Base-by-base conservation (phyloP, 495 filamentous ascomycete genomes). In the Tetracladium setigerum region DNA sequence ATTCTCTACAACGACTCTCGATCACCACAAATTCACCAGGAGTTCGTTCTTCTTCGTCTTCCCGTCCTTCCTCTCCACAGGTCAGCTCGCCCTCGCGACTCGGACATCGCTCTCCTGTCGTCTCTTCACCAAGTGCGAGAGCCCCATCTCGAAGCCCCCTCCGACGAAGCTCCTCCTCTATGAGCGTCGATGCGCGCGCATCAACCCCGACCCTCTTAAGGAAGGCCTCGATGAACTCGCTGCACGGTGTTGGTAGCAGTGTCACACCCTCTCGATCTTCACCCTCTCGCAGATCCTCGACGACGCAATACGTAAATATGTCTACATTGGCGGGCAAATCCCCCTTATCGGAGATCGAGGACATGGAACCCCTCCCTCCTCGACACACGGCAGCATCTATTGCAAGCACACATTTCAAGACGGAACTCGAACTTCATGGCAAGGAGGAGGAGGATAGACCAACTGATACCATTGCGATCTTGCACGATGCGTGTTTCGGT, bases 401-500 rank as follows among this genome's bases (percentile, higher is more conserved):
- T 27, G 89, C 89, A 1, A 76, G 67, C 13, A 75, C 75, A 1
- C 76, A 83, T 59, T 85, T 95, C 61, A 66, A 71, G 41, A 77
- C 73, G 52, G 87, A 95, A 58, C 60, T 92, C 1, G 73, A 75
- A 4, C 53, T 74, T 13, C 83, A 90, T 53, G 71, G 81, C 37
- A 64, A 68, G 18, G 62, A 63, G 7, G 69, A 75, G 34, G 57
- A 72, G 10, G 56, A 64, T 9, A 50, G 62, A 14, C 60, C 57
- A 34, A 66, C 84, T 17, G 80, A 86, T 55, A 87, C 87, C 0
- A 62, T 91, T 2, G 89, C 95, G 9, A 74, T 98, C 27, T 59
- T 97, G 4, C 87, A 97, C 48, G 94, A 98, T 63, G 81, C 83
- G 41, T 95, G 91, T 67, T 98, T 96, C 55, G 89, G 88, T 10